Percentiles rank a stretch among this genome's conserved stretches.
Conservation (phyloP, 345 rosid species). For the Draba incana region DNA sequence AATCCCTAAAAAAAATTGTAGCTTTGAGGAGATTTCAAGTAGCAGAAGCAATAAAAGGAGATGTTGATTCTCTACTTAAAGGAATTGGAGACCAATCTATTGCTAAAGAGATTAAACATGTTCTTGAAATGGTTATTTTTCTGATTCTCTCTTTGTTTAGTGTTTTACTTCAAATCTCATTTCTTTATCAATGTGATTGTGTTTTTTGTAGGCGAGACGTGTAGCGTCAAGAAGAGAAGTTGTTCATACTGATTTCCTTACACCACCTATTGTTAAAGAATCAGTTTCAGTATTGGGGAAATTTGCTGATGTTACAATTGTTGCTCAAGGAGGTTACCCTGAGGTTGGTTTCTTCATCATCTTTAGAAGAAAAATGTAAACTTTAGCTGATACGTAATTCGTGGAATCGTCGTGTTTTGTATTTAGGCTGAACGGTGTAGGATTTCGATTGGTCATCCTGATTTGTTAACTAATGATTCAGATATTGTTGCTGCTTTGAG, state of each 20-base stretch:
- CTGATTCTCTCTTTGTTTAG: conserved; percentile 8
- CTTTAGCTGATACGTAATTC: conserved; percentile 14
- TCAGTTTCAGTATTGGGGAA: conserved; percentile 62
- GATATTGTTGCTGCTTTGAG: conserved; percentile 78
- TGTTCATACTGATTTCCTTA: conserved; percentile 76
- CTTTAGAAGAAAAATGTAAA: neutral
- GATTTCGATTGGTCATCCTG: conserved; percentile 78
- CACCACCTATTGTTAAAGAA: conserved; percentile 80
- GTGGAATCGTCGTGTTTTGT: conserved; percentile 24
- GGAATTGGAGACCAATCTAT: conserved; percentile 60
- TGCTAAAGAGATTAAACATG: conserved; percentile 70
- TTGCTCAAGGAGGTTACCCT: conserved; percentile 91
- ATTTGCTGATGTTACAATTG: conserved; percentile 65
- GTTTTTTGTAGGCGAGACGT: conserved; percentile 60
- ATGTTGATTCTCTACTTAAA: conserved; percentile 58
- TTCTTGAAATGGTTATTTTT: conserved; percentile 67
- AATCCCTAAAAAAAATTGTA: conserved; percentile 19
- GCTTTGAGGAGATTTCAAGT: conserved; percentile 60
- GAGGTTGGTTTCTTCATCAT: conserved; percentile 54
- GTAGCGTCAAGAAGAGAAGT: conserved; percentile 71
- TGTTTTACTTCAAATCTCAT: neutral
- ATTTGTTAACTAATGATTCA: conserved; percentile 59
- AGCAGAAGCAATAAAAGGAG: conserved; percentile 69
- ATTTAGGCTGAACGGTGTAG: conserved; percentile 91
- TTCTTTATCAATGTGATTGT: neutral